These are phyloP conservation scores for Cryptosporidium baileyi DNA, from an alignment of 169 alveolate species.

Conservation along the genomic window DNA sequence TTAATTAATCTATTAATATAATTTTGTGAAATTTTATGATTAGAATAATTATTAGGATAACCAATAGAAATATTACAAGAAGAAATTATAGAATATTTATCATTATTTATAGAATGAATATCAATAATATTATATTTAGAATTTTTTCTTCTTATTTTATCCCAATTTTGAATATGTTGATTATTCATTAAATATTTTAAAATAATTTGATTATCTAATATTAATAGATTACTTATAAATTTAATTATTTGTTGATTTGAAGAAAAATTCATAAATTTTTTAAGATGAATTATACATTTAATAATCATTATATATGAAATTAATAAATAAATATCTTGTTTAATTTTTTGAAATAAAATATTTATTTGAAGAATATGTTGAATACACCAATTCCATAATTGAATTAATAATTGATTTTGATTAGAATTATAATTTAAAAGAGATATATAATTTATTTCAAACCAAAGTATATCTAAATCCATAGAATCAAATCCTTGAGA, in stretches of 20 bases:
- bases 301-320: slow-evolving; percentile 56
- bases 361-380: background rate
- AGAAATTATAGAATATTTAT: slow-evolving; percentile 18
- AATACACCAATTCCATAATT: slow-evolving; percentile 48
- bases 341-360: slow-evolving; percentile 57
- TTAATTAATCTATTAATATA: background rate
- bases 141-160: slow-evolving; percentile 38
- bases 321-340: slow-evolving; percentile 58
- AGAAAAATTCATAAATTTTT: slow-evolving; percentile 22
- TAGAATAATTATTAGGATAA: slow-evolving; percentile 2
- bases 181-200: slow-evolving; percentile 26
- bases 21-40: background rate
- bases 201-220: background rate
- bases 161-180: slow-evolving; percentile 55
- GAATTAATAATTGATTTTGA: background rate
- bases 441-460: slow-evolving; percentile 17
- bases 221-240: slow-evolving; percentile 54
- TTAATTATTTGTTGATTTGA: slow-evolving; percentile 28
- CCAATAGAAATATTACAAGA: slow-evolving; percentile 13
- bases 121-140: slow-evolving; percentile 17
- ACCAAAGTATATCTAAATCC: slow-evolving; percentile 45
- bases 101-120: slow-evolving; percentile 1
- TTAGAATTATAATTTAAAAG: background rate
- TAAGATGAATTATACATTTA: slow-evolving; percentile 69
- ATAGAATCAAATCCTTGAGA: background rate